phyloP scores from a whole-genome alignment of 2,329 filamentous ascomycete species.

The Chaetomiaceae sp. region DNA sequence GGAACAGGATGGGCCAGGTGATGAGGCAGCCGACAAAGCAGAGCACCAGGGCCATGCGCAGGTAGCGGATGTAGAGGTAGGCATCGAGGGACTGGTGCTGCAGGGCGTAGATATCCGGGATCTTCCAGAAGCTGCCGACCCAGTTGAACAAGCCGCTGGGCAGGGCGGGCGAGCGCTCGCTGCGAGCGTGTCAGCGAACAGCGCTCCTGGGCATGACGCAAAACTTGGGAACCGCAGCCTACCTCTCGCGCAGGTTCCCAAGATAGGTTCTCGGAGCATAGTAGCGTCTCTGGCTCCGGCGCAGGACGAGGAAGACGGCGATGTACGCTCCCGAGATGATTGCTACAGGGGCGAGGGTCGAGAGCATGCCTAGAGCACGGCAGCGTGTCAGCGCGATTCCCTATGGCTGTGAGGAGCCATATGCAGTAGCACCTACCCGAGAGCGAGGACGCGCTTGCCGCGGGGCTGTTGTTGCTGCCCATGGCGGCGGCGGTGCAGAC shows the following conservation, averaged over 20 bases:
- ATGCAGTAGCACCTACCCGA: slow-evolving; percentile 16
- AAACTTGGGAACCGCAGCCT: slow-evolving; percentile 12
- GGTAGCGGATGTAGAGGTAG: slow-evolving; percentile 82
- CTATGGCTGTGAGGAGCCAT: background rate
- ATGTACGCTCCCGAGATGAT: slow-evolving; percentile 36
- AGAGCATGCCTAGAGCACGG: slow-evolving; percentile 33
- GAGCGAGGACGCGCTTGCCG: slow-evolving; percentile 12
- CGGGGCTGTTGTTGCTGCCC: slow-evolving; percentile 1
- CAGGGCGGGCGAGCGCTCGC: slow-evolving; percentile 52
- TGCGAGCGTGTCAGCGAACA: slow-evolving; percentile 21
- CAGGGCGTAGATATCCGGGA: slow-evolving; percentile 71
- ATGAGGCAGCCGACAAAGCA: slow-evolving; percentile 78
- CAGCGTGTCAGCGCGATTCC: background rate
- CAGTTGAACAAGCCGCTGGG: slow-evolving; percentile 61
- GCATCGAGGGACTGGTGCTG: slow-evolving; percentile 90
- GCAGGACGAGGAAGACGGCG: slow-evolving; percentile 39
- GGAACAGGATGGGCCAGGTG: slow-evolving; percentile 81
- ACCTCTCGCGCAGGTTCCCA: slow-evolving; percentile 40
- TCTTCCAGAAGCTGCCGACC: slow-evolving; percentile 60
- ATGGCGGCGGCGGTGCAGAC: slow-evolving; percentile 18
- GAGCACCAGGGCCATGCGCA: slow-evolving; percentile 69
- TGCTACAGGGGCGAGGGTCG: slow-evolving; percentile 37
- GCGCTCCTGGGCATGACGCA: too few relatives aligned
- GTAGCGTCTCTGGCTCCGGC: slow-evolving; percentile 40
- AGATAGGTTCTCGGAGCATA: slow-evolving; percentile 47